Percentiles rank a stretch among this genome's conserved stretches.
phyloP scores from a whole-genome alignment of 805 yeast genomes.

The Priceomyces medius region DNA sequence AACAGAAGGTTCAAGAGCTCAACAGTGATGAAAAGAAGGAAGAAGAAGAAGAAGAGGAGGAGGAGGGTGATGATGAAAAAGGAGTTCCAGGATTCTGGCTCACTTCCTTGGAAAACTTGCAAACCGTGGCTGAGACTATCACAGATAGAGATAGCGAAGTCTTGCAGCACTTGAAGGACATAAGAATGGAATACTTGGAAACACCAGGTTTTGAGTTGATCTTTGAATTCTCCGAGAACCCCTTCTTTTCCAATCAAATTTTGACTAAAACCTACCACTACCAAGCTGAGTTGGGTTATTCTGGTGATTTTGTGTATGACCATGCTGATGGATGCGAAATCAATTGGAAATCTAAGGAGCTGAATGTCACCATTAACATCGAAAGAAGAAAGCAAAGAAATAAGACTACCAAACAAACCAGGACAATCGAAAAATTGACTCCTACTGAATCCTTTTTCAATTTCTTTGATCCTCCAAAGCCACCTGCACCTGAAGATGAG shows the following conservation, averaged over 20 bases:
- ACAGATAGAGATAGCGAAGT: constrained; percentile 90
- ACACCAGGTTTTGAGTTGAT: constrained; percentile 86
- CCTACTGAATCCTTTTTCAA: constrained; percentile 95
- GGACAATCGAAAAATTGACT: constrained; percentile 90
- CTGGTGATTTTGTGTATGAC: constrained; percentile 95
- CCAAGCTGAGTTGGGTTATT: constrained; percentile 89
- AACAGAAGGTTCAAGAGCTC: constrained; percentile 42
- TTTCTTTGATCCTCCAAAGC: constrained; percentile 91
- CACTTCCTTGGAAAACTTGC: constrained; percentile 87
- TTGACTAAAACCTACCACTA: constrained; percentile 88
- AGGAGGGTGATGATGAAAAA: constrained; percentile 35
- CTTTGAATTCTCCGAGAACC: constrained; percentile 76
- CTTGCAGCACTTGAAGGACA: constrained; percentile 62
- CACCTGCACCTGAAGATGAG: constrained; percentile 51
- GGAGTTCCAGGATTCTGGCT: constrained; percentile 98
- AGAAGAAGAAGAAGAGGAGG: constrained; percentile 12
- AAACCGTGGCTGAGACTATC: constrained; percentile 77
- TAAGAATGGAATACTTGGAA: constrained; percentile 75
- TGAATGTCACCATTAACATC: constrained; percentile 78
- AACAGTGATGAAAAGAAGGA: constrained; percentile 48
- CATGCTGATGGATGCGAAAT: constrained; percentile 91
- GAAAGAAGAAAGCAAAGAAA: constrained; percentile 98
- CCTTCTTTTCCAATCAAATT: constrained; percentile 68
- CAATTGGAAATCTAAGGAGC: constrained; percentile 77
- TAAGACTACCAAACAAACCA: constrained; percentile 91